Percentiles rank a stretch among this genome's conserved stretches.
These are phyloP conservation scores for Sporothrix mexicana DNA, from an alignment of 2,329 filamentous ascomycete species.

Conservation along the genomic window DNA sequence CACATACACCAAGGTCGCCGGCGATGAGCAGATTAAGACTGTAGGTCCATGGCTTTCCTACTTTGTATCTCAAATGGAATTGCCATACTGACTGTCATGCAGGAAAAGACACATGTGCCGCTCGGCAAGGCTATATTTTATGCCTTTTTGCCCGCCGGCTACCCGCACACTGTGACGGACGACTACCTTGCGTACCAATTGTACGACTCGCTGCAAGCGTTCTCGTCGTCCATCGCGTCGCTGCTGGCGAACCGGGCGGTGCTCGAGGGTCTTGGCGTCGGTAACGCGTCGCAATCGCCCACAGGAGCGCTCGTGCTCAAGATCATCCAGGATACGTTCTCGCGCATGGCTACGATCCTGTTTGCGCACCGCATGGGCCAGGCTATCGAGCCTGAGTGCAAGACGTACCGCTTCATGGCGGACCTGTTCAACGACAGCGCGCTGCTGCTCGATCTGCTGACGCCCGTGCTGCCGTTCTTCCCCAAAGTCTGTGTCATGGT, in stretches of 20 bases:
- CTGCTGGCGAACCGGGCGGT: conserved; percentile 83
- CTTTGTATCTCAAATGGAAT: too few relatives aligned
- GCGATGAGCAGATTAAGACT: conserved; percentile 39
- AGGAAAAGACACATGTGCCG: conserved; percentile 48
- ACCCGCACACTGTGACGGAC: conserved; percentile 80
- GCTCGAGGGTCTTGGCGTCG: conserved; percentile 79
- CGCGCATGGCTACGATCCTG: conserved; percentile 80
- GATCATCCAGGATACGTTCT: conserved; percentile 80
- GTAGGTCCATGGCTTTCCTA: too few relatives aligned
- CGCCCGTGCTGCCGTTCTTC: conserved; percentile 68
- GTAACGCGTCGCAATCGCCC: conserved; percentile 77
- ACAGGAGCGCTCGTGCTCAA: conserved; percentile 82
- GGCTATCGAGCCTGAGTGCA: conserved; percentile 87
- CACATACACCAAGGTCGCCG: conserved; percentile 42
- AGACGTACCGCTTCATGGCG: conserved; percentile 83
- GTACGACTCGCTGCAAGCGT: conserved; percentile 80
- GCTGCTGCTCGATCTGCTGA: conserved; percentile 84
- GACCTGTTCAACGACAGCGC: conserved; percentile 88
- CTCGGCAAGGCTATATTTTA: conserved; percentile 58
- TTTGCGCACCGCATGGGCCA: conserved; percentile 85
- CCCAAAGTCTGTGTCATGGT: conserved; percentile 59
- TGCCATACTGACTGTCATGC: background rate
- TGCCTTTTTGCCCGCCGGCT: conserved; percentile 86
- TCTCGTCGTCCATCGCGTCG: conserved; percentile 80
- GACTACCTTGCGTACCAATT: conserved; percentile 80